Conservation (phyloP, 352 stramenopile species). For the Phytophthora vignae region DNA sequence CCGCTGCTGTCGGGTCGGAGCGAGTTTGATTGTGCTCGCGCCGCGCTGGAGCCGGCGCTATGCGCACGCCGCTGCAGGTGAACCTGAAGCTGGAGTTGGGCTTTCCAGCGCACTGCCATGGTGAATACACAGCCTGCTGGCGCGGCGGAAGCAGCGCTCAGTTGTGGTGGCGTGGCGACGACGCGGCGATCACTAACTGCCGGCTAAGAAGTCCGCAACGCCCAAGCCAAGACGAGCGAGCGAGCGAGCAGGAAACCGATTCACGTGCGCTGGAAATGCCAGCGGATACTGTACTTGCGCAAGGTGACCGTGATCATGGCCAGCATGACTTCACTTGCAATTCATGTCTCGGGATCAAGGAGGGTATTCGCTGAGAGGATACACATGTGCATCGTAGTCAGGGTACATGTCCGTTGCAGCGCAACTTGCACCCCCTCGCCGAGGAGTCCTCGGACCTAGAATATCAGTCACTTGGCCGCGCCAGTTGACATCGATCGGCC, state of each 20-base stretch:
- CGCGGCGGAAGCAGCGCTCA: slow-evolving; percentile 21
- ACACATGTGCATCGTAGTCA: too few relatives aligned
- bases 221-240: background rate
- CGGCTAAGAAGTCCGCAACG: background rate
- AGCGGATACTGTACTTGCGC: background rate
- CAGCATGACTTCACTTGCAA: slow-evolving; percentile 7
- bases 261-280: background rate
- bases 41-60: background rate
- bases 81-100: background rate
- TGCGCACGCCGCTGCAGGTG: background rate
- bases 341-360: slow-evolving; percentile 7
- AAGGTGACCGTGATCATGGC: background rate
- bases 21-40: slow-evolving; percentile 16
- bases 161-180: slow-evolving; percentile 13
- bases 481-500: background rate
- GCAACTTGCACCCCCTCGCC: too few relatives aligned
- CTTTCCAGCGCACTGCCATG: slow-evolving; percentile 1
- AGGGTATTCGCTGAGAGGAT: slow-evolving; percentile 6
- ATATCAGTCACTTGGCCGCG: too few relatives aligned
- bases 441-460: too few relatives aligned
- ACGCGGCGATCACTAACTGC: slow-evolving; percentile 13
- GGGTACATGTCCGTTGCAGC: too few relatives aligned
- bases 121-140: slow-evolving; percentile 20
- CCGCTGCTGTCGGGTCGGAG: background rate
- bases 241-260: background rate